phyloP scores from a whole-genome alignment of 495 filamentous ascomycete genomes.

The Aspergillus egyptiacus region DNA sequence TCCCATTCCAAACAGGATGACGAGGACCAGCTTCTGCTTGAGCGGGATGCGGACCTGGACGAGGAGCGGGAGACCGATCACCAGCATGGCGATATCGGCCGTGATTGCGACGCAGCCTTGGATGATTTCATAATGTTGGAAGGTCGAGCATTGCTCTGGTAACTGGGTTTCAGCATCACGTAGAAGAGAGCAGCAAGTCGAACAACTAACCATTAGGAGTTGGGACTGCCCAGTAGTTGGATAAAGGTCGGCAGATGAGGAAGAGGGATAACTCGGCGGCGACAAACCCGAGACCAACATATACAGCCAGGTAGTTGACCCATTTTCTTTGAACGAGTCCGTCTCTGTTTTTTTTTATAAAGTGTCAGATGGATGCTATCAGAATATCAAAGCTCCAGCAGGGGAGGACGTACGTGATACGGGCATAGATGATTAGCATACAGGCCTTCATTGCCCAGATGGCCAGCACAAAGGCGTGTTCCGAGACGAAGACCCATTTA shows the following conservation, averaged over 20 bases:
- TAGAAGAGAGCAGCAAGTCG: not conserved
- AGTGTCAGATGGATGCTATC: not conserved
- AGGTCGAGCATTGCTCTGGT: slow-evolving; percentile 45
- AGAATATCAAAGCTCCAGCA: not conserved
- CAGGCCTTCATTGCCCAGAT: slow-evolving; percentile 49
- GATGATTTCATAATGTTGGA: slow-evolving; percentile 48
- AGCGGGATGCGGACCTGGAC: slow-evolving; percentile 50
- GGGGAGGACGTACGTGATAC: slow-evolving; percentile 40
- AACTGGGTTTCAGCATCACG: not conserved
- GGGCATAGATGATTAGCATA: slow-evolving; percentile 51
- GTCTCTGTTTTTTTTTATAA: slow-evolving; percentile 27
- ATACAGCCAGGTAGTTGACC: slow-evolving; percentile 44
- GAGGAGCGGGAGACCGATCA: slow-evolving; percentile 58
- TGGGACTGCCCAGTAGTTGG: slow-evolving; percentile 56
- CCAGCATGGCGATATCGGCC: slow-evolving; percentile 59
- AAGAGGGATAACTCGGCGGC: slow-evolving; percentile 59
- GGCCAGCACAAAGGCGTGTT: slow-evolving; percentile 46
- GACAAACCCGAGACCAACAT: slow-evolving; percentile 53
- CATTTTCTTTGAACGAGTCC: slow-evolving; percentile 34
- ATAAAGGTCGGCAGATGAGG: slow-evolving; percentile 55
- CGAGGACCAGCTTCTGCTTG: slow-evolving; percentile 52
- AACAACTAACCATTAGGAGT: slow-evolving; percentile 23
- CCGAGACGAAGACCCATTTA: slow-evolving; percentile 54
- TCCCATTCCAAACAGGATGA: slow-evolving; percentile 50
- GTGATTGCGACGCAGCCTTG: slow-evolving; percentile 56